Conservation (phyloP, 352 stramenopile species). For the Phytophthora cajani region DNA sequence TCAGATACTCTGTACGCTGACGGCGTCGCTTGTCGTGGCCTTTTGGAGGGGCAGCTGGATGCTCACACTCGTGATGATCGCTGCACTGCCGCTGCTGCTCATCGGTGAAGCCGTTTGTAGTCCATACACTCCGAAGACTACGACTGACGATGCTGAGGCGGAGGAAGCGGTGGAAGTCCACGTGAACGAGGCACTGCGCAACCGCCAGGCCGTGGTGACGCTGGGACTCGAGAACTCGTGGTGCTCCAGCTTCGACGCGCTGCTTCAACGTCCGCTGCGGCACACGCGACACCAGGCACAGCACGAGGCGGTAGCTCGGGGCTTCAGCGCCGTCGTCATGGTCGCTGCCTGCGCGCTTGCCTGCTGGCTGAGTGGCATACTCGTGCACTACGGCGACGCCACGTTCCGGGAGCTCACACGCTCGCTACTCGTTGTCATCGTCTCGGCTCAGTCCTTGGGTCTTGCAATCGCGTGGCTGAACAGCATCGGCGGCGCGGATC, state of each 20-base stretch:
- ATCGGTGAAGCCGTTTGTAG: constrained; percentile 46
- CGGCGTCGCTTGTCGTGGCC: constrained; percentile 39
- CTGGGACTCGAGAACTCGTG: constrained; percentile 45
- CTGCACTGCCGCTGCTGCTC: constrained; percentile 64
- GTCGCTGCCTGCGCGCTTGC: constrained; percentile 55
- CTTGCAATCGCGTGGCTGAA: constrained; percentile 38
- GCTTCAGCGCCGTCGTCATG: constrained; percentile 65
- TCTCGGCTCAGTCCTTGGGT: constrained; percentile 46
- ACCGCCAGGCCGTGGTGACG: constrained; percentile 47
- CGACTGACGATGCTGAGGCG: constrained; percentile 1
- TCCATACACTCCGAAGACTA: constrained; percentile 8
- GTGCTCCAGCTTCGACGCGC: constrained; percentile 35
- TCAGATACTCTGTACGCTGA: constrained; percentile 46
- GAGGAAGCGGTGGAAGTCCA: constrained; percentile 45
- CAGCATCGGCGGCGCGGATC: constrained; percentile 34
- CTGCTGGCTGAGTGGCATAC: constrained; percentile 64
- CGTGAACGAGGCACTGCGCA: constrained; percentile 51
- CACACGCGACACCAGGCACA: constrained; percentile 27
- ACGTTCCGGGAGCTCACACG: constrained; percentile 49
- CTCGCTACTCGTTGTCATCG: constrained; percentile 52
- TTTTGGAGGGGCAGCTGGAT: constrained; percentile 65
- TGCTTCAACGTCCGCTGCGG: constrained; percentile 35
- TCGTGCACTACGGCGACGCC: constrained; percentile 51
- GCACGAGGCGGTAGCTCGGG: constrained; percentile 52
- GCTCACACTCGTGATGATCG: constrained; percentile 64